Percentiles rank a stretch among this genome's conserved stretches.
Evolutionary conservation across 1,284 basidiomycete species (phyloP).

Genomic region (Mycena sp.): DNA sequence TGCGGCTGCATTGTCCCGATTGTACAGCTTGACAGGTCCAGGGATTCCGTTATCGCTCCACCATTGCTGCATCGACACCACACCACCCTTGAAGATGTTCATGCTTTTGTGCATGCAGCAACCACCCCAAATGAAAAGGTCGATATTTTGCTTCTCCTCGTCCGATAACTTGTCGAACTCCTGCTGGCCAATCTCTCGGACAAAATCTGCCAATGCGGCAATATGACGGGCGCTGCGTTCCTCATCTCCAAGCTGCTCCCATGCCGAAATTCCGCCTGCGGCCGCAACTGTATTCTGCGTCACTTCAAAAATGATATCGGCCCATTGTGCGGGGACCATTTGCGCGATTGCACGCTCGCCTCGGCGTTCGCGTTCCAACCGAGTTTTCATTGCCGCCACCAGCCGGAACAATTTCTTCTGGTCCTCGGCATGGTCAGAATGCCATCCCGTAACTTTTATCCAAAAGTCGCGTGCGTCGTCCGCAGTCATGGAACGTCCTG

Average conservation of each 20-base stretch:
- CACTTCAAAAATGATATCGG: conserved; percentile 6
- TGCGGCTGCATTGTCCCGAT: conserved; percentile 31
- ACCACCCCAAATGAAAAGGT: conserved; percentile 33
- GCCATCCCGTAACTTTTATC: conserved; percentile 21
- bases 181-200: conserved; percentile 20
- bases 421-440: conserved; percentile 37
- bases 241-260: conserved; percentile 18
- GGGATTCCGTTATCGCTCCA: background rate
- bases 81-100: conserved; percentile 33
- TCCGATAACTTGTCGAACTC: background rate
- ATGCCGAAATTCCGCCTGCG: conserved; percentile 15
- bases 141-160: conserved; percentile 3
- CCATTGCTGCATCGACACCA: background rate
- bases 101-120: conserved; percentile 40
- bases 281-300: background rate
- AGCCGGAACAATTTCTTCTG: conserved; percentile 36
- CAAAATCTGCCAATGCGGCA: conserved; percentile 12
- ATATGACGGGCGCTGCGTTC: conserved; percentile 5
- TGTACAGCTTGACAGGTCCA: conserved; percentile 12
- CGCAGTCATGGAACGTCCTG: background rate
- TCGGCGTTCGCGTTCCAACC: conserved; percentile 1
- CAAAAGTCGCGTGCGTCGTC: conserved; percentile 19
- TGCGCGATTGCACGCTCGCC: background rate
- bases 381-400: background rate
- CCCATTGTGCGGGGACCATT: background rate